Base-by-base conservation (phyloP, 495 filamentous ascomycete species). In the Acidomyces sp. region DNA sequence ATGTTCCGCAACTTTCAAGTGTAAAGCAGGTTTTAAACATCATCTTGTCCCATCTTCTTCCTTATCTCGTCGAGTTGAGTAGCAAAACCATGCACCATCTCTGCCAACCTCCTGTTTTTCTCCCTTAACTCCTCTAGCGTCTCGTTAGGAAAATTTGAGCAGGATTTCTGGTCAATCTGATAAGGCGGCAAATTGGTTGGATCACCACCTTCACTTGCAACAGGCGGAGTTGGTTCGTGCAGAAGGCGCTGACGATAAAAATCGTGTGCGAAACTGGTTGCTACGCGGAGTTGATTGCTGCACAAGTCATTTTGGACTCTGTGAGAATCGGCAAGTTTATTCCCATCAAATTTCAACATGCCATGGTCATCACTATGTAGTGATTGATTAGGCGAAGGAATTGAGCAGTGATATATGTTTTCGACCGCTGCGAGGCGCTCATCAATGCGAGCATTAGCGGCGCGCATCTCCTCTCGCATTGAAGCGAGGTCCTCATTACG, bases 401-500 rank as follows among this genome's bases (percentile, higher is more conserved):
- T 6, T 6, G 22, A 27, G 21, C 31, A 35, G 27, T 19, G 37
- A 6, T 30, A 35, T 28, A 39, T 29, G n/a, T 12, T 24, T 38
- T 50, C 47, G 3, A 50, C 25, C 17, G 17, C 33, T 6, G 35
- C 42, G 15, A 50, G 22, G 7, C 47, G 42, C 3, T 18, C 47
- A 6, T 40, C 42, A 10, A 50, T 23, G 4, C 42, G 20, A 18
- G 18, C 25, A 21, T 41, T 40, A 5, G 15, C 22, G 2, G 27
- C 42, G 2, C 47, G 41, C 47, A 50, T 36, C 36, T 50, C 47
- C 1, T 45, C 42, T 13, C 42, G 41, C 29, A 50, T 28, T 13
- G 20, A 25, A 13, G 6, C 34, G 16, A 50, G 17, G 11, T 45
- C 42, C 9, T 29, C 18, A 19, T 46, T 36, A 19, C 47, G 47